phyloP scores from a whole-genome alignment of 2,329 filamentous ascomycete genomes.

The Alternaria dauci region DNA sequence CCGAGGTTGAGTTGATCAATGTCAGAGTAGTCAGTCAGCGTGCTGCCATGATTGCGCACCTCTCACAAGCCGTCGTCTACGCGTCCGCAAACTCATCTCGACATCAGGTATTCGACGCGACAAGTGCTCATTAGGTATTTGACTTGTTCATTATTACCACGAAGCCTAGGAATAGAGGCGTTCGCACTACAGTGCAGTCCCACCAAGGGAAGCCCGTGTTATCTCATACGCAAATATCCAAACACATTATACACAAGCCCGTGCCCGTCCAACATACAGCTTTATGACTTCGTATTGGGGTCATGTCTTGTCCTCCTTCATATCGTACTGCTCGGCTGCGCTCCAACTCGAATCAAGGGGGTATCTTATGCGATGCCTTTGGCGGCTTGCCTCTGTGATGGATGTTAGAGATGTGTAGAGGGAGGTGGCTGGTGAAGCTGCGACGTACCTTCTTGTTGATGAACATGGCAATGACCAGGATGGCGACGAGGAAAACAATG shows the following conservation, averaged over 20 bases:
- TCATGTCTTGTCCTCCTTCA: slow-evolving; percentile 13
- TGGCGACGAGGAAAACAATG: slow-evolving; percentile 65
- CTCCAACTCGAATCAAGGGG: slow-evolving; percentile 17
- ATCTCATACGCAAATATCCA: slow-evolving; percentile 29
- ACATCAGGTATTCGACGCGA: neutral
- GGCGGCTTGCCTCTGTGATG: slow-evolving; percentile 23
- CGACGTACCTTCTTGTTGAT: slow-evolving; percentile 55
- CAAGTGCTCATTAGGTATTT: slow-evolving; percentile 11
- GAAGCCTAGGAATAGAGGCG: slow-evolving; percentile 36
- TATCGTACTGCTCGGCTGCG: slow-evolving; percentile 10
- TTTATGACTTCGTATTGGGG: slow-evolving; percentile 12
- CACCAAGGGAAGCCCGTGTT: slow-evolving; percentile 25
- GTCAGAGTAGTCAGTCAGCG: neutral
- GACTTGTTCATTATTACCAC: slow-evolving; percentile 44
- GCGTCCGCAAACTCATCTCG: neutral
- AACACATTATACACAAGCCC: slow-evolving; percentile 41
- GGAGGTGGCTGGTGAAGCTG: neutral
- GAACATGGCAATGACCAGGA: slow-evolving; percentile 61
- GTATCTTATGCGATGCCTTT: slow-evolving; percentile 25
- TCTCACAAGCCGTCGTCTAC: too few relatives aligned
- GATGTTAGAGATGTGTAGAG: slow-evolving; percentile 9
- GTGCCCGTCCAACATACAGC: slow-evolving; percentile 9
- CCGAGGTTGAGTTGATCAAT: neutral
- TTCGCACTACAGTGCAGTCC: slow-evolving; percentile 36
- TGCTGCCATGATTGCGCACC: neutral